Percentiles rank a stretch among this genome's conserved stretches.
Evolutionary conservation across 2,329 filamentous ascomycete genomes (phyloP).

Genomic region (Pseudogymnoascus sp.): DNA sequence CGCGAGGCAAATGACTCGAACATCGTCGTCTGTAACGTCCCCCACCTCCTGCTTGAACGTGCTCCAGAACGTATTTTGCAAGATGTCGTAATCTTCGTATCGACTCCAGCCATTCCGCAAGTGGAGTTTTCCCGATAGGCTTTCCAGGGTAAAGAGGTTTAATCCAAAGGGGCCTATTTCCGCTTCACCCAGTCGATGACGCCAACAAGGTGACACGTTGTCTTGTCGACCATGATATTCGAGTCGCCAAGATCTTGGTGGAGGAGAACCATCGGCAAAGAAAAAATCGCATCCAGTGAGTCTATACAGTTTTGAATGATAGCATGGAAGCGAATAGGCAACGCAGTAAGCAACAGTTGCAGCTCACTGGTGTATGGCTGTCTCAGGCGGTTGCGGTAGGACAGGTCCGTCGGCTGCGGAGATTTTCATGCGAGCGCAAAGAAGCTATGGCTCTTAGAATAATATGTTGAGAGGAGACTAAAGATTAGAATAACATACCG

Average conservation of each 20-base stretch:
- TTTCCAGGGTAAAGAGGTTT: slow-evolving; percentile 31
- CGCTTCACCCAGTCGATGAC: slow-evolving; percentile 36
- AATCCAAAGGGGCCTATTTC: slow-evolving; percentile 33
- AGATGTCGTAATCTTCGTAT: slow-evolving; percentile 28
- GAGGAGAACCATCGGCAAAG: slow-evolving; percentile 33
- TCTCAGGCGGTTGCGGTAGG: slow-evolving; percentile 21
- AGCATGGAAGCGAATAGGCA: slow-evolving; percentile 29
- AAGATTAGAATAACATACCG: slow-evolving; percentile 10
- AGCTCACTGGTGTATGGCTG: slow-evolving; percentile 28
- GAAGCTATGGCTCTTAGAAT: slow-evolving; percentile 26
- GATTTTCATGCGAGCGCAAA: slow-evolving; percentile 33
- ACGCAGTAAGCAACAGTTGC: slow-evolving; percentile 25
- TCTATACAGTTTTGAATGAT: slow-evolving; percentile 27
- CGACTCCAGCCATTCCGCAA: slow-evolving; percentile 28
- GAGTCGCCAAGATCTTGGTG: slow-evolving; percentile 31
- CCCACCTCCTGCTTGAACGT: slow-evolving; percentile 27
- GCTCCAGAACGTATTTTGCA: slow-evolving; percentile 29
- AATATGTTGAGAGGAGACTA: neutral
- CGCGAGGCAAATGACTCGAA: slow-evolving; percentile 26
- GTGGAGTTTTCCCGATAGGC: slow-evolving; percentile 30
- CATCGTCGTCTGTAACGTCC: slow-evolving; percentile 21
- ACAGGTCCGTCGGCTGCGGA: slow-evolving; percentile 25
- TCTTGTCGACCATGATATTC: slow-evolving; percentile 34
- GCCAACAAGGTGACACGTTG: slow-evolving; percentile 30
- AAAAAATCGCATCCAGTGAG: slow-evolving; percentile 28